phyloP scores from a whole-genome alignment of 176 grass and related monocot species.

The Oryza rufipogon region DNA sequence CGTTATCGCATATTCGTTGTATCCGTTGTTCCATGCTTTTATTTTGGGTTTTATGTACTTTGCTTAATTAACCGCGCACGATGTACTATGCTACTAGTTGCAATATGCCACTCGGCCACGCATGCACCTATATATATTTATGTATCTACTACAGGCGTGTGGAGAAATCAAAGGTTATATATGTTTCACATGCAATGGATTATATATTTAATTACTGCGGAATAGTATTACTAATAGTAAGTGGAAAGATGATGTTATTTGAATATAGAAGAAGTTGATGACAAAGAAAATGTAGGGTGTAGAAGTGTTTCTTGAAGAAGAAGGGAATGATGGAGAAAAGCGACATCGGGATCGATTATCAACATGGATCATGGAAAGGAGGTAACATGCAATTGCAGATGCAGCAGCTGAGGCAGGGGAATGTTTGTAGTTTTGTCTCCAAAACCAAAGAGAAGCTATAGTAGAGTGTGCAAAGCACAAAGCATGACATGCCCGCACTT shows the following conservation, averaged over 20 bases:
- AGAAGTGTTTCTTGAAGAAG: neutral
- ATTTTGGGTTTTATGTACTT: too few species aligned
- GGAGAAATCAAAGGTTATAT: neutral
- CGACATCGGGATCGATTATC: neutral
- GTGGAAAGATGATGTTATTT: neutral
- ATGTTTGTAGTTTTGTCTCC: neutral
- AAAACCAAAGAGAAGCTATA: neutral
- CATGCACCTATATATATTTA: too few species aligned
- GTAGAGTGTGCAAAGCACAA: neutral
- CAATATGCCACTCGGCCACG: too few species aligned
- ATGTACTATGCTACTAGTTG: neutral
- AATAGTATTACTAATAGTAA: too few species aligned
- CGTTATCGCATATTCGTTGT: too few species aligned
- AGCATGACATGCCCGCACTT: neutral
- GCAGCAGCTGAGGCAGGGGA: neutral
- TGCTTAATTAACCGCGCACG: neutral
- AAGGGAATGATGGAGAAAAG: neutral
- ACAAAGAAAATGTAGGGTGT: neutral
- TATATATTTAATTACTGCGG: too few species aligned
- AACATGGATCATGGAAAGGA: neutral
- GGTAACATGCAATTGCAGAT: neutral
- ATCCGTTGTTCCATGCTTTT: too few species aligned
- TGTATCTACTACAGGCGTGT: too few species aligned
- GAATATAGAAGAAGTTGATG: neutral
- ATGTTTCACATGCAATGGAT: too few species aligned